Evolutionary conservation across 805 yeast genomes (phyloP), one percentile per base, ranked within the genome.

Genomic region (Kodamaea neixiangensis): DNA sequence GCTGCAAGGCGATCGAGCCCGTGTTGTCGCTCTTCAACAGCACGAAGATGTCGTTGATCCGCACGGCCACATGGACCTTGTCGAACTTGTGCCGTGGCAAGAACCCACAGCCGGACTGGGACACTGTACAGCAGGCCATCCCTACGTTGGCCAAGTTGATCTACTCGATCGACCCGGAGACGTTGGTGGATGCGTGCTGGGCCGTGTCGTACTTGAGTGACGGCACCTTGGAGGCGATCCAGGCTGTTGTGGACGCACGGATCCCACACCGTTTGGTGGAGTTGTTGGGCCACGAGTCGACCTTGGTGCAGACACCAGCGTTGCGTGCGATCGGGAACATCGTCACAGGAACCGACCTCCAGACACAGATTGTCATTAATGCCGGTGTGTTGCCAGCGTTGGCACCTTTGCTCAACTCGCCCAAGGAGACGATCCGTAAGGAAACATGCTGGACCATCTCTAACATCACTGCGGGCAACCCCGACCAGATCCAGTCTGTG

Each of bases 381-480:
- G 83, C 91, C 34, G 97, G 97, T 55, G 97, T 93, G 11, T 78
- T 94, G 62, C 84, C 87, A 33, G 96, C 96, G 17, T 77, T 94
- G 55, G 84, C 86, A 47, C 89, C 88, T 44, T 78, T 94, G 58
- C 79, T 94, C 62, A 77, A 82, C 56, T 87, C 96, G 29, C 83
- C 89, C 53, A 91, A 92, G 77, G 99, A 94, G 69, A 83, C 94
- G 14, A 87, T 94, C 60, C 85, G 94, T 66, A 94, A 94, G 70
- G 99, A 94, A 76, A 96, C 98, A 4, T 91, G 99, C 76, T 94
- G 99, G 99, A 93, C 99, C 35, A 86, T 94, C 56, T 92, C 97
- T 52, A 94, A 94, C 73, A 92, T 94, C 66, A 94, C 99, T 33
- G 99, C 99, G 18, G 99, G 99, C 63, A 94, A 89, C 69, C 74